phyloP scores from a whole-genome alignment of 2,329 filamentous ascomycete genomes.

The Hypoxylon sp. region DNA sequence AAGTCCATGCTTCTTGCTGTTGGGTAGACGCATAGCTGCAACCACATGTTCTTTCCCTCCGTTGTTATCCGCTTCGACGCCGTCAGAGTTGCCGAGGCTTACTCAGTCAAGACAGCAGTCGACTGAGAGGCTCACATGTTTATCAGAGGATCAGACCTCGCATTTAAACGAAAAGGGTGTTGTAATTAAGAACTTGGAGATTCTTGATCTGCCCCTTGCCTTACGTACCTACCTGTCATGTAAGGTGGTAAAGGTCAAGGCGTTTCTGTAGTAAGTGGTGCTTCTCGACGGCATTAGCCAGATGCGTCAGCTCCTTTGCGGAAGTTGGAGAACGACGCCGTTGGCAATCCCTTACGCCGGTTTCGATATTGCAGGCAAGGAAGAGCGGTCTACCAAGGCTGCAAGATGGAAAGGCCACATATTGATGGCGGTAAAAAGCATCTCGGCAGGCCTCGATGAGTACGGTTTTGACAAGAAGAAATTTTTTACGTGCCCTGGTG shows the following conservation, averaged over 20 bases:
- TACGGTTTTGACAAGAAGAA: slow-evolving; percentile 3
- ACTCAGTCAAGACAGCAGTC: slow-evolving; percentile 1
- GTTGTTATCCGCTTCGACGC: too few relatives aligned
- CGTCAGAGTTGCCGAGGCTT: slow-evolving; percentile 2
- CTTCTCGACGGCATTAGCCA: slow-evolving; percentile 8
- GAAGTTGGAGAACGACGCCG: slow-evolving; percentile 22
- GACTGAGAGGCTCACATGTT: not conserved
- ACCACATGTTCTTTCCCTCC: not conserved
- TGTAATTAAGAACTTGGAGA: slow-evolving; percentile 11
- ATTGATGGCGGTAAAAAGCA: not conserved
- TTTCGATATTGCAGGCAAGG: slow-evolving; percentile 28
- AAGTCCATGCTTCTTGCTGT: not conserved
- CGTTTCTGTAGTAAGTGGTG: slow-evolving; percentile 2
- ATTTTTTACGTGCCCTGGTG: slow-evolving; percentile 4
- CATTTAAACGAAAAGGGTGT: not conserved
- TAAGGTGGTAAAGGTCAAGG: slow-evolving; percentile 11
- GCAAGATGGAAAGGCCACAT: not conserved
- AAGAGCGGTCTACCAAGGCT: slow-evolving; percentile 1
- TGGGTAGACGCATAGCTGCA: too few relatives aligned
- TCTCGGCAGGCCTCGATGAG: not conserved
- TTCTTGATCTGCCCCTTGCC: not conserved
- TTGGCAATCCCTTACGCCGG: slow-evolving; percentile 1
- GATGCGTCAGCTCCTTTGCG: slow-evolving; percentile 24
- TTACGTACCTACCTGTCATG: slow-evolving; percentile 19
- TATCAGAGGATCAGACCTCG: not conserved